Conservation (phyloP, 768 basidiomycete species). For the Lentinula aciculospora region DNA sequence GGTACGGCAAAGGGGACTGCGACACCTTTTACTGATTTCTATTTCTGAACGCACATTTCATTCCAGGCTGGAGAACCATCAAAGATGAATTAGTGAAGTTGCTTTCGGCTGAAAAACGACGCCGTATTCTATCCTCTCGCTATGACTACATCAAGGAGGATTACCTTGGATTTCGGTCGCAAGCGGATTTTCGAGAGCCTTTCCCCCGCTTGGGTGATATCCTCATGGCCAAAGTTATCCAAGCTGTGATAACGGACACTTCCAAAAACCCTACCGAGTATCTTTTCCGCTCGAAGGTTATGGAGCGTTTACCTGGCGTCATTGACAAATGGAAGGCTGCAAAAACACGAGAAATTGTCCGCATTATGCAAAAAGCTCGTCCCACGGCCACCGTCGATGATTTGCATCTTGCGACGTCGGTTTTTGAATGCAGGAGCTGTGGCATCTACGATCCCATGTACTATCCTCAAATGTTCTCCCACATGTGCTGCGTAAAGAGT, state of each 20-base stretch:
- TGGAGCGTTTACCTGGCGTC: background rate
- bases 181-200: background rate
- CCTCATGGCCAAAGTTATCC: background rate
- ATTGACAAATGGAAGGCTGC: background rate
- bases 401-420: background rate
- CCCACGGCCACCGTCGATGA: background rate
- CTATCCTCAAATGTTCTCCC: slow-evolving; percentile 3
- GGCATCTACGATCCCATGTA: background rate
- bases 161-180: background rate
- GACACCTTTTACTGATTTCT: background rate
- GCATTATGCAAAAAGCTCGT: background rate
- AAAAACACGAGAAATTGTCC: background rate
- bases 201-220: background rate
- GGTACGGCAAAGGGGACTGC: background rate
- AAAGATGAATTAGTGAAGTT: background rate
- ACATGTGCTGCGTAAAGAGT: background rate
- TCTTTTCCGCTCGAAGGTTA: background rate
- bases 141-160: background rate
- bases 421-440: background rate
- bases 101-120: background rate
- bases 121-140: background rate
- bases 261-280: background rate
- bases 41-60: background rate
- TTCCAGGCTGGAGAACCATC: background rate
- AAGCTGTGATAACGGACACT: background rate